These are phyloP conservation scores for Conticribra guillardii DNA, from an alignment of 108 stramenopile genomes.

Conservation along the genomic window DNA sequence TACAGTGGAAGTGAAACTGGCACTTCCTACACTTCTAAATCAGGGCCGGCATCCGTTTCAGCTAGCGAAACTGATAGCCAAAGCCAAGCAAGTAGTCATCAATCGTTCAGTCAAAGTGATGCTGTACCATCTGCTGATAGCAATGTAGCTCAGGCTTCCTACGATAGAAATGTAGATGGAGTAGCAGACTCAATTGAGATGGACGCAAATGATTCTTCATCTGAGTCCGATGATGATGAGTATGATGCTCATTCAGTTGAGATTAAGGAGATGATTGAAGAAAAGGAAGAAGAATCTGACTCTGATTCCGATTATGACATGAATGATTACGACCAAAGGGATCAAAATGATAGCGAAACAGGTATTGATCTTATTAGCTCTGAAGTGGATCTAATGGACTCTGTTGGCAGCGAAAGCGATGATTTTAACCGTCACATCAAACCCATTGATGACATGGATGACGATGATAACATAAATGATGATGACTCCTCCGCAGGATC, in stretches of 20 bases:
- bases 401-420: background rate
- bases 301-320: slow-evolving; percentile 21
- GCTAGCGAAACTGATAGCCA: slow-evolving; percentile 6
- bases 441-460: too few relatives aligned
- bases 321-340: background rate
- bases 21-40: background rate
- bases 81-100: background rate
- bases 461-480: slow-evolving; percentile 1
- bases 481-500: slow-evolving; percentile 52
- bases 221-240: slow-evolving; percentile 5
- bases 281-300: slow-evolving; percentile 10
- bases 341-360: slow-evolving; percentile 4
- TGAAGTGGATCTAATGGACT: slow-evolving; percentile 12
- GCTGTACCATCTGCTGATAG: background rate
- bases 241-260: slow-evolving; percentile 17
- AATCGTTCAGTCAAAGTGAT: background rate
- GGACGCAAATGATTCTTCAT: slow-evolving; percentile 7
- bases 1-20: background rate
- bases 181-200: background rate
- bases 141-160: background rate
- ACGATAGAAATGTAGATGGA: background rate
- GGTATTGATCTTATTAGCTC: background rate
- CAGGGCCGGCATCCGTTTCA: slow-evolving; percentile 17
- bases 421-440: too few relatives aligned
- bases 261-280: background rate